Conservation (phyloP, 169 alveolate genomes). For the Eimeria falciformis region DNA sequence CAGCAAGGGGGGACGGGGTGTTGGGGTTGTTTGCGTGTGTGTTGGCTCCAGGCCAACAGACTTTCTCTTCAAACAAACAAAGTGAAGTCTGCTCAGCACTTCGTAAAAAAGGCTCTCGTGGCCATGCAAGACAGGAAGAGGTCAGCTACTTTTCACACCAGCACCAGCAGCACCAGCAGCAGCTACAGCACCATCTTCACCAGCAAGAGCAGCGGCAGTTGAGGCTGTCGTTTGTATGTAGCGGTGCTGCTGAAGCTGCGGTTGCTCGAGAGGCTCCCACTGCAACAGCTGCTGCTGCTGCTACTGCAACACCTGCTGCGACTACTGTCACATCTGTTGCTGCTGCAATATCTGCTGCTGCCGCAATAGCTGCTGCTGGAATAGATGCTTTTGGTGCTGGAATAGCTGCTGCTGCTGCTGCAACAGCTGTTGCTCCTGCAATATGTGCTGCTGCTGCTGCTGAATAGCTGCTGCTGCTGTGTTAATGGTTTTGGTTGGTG, state of each 20-base stretch:
- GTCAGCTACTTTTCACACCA: too few species aligned
- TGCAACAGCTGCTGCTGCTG: too few species aligned
- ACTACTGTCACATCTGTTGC: neutral
- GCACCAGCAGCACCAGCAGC: conserved; percentile 51
- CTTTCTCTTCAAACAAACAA: too few species aligned
- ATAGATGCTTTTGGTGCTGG: neutral
- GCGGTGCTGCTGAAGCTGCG: neutral
- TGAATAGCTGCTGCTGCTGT: neutral
- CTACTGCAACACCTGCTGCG: too few species aligned
- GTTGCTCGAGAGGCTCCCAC: too few species aligned
- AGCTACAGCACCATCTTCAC: conserved; percentile 2
- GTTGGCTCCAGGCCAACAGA: too few species aligned
- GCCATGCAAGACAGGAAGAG: conserved; percentile 42
- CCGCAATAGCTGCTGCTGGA: neutral
- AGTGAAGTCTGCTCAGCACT: conserved; percentile 61
- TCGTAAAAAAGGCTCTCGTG: conserved; percentile 43
- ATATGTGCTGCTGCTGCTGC: neutral
- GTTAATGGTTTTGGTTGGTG: neutral
- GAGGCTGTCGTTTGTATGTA: too few species aligned
- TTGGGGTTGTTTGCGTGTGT: neutral
- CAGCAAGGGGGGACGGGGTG: conserved; percentile 14
- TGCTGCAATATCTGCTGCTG: neutral
- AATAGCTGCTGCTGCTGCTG: too few species aligned
- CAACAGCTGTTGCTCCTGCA: neutral
- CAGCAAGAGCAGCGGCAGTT: neutral